phyloP scores from a whole-genome alignment of 1,284 basidiomycete species.

The Termitomyces sp. region DNA sequence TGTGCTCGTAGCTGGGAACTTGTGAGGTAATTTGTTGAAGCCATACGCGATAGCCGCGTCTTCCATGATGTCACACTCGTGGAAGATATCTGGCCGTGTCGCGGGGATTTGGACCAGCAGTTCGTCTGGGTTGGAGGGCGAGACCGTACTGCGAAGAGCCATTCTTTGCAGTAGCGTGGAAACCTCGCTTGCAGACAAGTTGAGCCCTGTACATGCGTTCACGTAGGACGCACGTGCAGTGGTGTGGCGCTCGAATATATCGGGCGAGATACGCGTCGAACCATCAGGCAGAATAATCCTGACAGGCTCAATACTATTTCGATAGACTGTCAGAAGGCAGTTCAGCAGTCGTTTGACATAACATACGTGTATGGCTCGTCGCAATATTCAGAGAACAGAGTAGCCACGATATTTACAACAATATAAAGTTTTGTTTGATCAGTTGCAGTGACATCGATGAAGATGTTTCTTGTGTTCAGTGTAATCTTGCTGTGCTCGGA shows the following conservation, averaged over 20 bases:
- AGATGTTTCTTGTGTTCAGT: conserved; percentile 89
- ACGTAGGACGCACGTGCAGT: conserved; percentile 86
- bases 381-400: conserved; percentile 98
- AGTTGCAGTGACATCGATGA: conserved; percentile 97
- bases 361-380: conserved; percentile 85
- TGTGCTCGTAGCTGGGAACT: conserved; percentile 93
- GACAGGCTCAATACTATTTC: conserved; percentile 81
- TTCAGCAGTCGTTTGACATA: not conserved
- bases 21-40: conserved; percentile 92
- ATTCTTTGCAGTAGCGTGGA: conserved; percentile 71
- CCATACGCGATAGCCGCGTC: conserved; percentile 98
- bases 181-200: conserved; percentile 58
- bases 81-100: conserved; percentile 94
- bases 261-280: conserved; percentile 71
- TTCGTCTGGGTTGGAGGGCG: conserved; percentile 52
- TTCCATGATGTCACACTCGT: conserved; percentile 98
- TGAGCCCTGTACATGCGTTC: conserved; percentile 91
- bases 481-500: conserved; percentile 97
- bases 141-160: conserved; percentile 56
- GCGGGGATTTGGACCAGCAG: conserved; percentile 78
- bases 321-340: not conserved
- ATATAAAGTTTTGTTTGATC: conserved; percentile 96
- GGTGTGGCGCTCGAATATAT: conserved; percentile 70
- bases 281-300: conserved; percentile 80
- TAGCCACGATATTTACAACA: conserved; percentile 89